phyloP scores from a whole-genome alignment of 1,284 basidiomycete genomes.

The Vanrija humicola region DNA sequence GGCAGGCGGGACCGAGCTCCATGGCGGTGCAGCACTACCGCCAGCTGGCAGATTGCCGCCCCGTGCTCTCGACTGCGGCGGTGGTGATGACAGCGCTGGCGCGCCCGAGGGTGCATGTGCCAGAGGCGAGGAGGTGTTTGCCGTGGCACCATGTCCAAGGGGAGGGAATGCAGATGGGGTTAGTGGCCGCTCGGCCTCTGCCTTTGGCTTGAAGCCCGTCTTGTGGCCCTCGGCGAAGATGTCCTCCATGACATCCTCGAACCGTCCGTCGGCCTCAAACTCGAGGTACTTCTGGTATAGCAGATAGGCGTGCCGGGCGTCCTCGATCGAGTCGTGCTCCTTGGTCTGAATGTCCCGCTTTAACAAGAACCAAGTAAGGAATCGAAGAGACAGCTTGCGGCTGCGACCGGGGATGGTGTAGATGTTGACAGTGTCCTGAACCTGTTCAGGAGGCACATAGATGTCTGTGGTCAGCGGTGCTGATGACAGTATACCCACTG shows the following conservation, averaged over 20 bases:
- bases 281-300: constrained; percentile 79
- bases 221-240: constrained; percentile 55
- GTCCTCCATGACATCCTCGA: constrained; percentile 82
- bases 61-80: neutral
- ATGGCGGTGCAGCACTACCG: neutral
- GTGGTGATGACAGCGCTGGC: neutral
- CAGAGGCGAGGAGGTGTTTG: neutral
- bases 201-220: constrained; percentile 18
- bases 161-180: neutral
- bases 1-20: neutral
- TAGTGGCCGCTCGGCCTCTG: constrained; percentile 5
- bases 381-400: constrained; percentile 85
- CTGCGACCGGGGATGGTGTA: constrained; percentile 80
- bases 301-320: constrained; percentile 81
- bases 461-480: constrained; percentile 61
- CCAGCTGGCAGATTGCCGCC: neutral
- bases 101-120: neutral
- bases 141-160: neutral
- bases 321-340: constrained; percentile 94
- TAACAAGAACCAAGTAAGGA: constrained; percentile 89
- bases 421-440: constrained; percentile 94
- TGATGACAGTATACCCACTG: constrained; percentile 59
- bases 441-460: constrained; percentile 88
- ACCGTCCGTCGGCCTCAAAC: constrained; percentile 70
- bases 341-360: constrained; percentile 88